These are phyloP conservation scores for Clarireedia hainanense DNA, from an alignment of 2,329 filamentous ascomycete genomes.

Conservation along the genomic window DNA sequence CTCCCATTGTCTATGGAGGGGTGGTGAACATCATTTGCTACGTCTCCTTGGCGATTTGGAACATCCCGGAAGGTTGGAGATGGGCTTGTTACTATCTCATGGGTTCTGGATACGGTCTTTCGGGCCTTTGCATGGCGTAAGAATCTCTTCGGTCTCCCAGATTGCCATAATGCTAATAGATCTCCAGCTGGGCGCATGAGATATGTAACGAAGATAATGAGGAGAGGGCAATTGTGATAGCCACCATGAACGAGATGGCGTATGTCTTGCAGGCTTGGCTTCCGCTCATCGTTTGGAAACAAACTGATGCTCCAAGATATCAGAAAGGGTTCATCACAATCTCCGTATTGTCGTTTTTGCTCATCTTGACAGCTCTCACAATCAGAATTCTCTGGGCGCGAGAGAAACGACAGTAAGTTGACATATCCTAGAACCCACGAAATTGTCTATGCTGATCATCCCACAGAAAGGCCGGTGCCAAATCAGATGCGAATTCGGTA, in stretches of 20 bases:
- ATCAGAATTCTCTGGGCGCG: slow-evolving; percentile 10
- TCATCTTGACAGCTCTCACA: slow-evolving; percentile 12
- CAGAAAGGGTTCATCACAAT: slow-evolving; percentile 53
- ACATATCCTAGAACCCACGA: neutral
- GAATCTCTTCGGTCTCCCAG: slow-evolving; percentile 13
- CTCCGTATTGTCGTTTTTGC: slow-evolving; percentile 36
- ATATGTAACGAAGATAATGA: slow-evolving; percentile 51
- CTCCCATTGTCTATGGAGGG: slow-evolving; percentile 44
- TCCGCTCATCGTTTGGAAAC: slow-evolving; percentile 58
- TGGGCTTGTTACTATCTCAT: slow-evolving; percentile 53
- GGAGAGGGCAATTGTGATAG: slow-evolving; percentile 58
- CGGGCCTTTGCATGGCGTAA: slow-evolving; percentile 36
- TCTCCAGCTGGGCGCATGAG: slow-evolving; percentile 42
- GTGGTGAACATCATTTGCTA: slow-evolving; percentile 6
- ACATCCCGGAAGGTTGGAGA: slow-evolving; percentile 45
- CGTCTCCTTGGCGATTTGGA: slow-evolving; percentile 36
- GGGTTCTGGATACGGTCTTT: slow-evolving; percentile 33
- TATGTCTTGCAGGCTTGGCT: slow-evolving; percentile 65
- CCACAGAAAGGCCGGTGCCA: neutral
- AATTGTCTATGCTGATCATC: neutral
- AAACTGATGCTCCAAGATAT: slow-evolving; percentile 53
- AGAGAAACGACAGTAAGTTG: slow-evolving; percentile 6
- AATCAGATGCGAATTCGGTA: neutral
- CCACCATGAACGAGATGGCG: slow-evolving; percentile 60
- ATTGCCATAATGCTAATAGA: neutral